phyloP scores from a whole-genome alignment of 495 filamentous ascomycete species.

The Hypoxylon fragiforme region DNA sequence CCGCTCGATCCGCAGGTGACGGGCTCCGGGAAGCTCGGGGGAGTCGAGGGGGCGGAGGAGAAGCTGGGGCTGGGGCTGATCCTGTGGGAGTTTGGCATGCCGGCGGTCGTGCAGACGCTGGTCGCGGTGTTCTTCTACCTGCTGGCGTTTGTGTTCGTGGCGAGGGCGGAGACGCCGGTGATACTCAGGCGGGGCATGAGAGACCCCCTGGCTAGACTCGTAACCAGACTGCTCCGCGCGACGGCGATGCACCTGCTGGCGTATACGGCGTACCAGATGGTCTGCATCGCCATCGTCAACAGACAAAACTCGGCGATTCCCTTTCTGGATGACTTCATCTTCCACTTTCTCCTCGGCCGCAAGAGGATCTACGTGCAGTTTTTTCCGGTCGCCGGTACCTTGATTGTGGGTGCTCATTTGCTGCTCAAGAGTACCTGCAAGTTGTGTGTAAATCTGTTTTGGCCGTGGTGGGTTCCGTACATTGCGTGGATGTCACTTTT shows the following conservation, averaged over 20 bases:
- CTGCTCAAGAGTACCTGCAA: slow-evolving; percentile 9
- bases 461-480: slow-evolving; percentile 18
- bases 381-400: slow-evolving; percentile 1
- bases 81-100: slow-evolving; percentile 23
- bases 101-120: slow-evolving; percentile 17
- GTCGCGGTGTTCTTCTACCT: slow-evolving; percentile 22
- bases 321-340: background rate
- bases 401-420: slow-evolving; percentile 18
- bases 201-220: slow-evolving; percentile 17
- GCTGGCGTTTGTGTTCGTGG: slow-evolving; percentile 22
- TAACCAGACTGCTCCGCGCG: slow-evolving; percentile 26
- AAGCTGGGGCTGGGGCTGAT: background rate
- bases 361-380: background rate
- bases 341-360: background rate
- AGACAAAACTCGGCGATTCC: background rate
- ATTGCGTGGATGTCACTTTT: slow-evolving; percentile 29
- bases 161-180: slow-evolving; percentile 16
- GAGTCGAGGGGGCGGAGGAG: background rate
- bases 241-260: slow-evolving; percentile 29
- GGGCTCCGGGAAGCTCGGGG: background rate
- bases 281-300: slow-evolving; percentile 1
- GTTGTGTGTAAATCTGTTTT: slow-evolving; percentile 1
- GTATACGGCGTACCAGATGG: slow-evolving; percentile 32
- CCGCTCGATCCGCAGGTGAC: too few relatives aligned
- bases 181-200: background rate